A percentile compares a stretch with the other conserved stretches of the same genome.
phyloP scores from a whole-genome alignment of 495 filamentous ascomycete genomes.

The Neurospora terricola region DNA sequence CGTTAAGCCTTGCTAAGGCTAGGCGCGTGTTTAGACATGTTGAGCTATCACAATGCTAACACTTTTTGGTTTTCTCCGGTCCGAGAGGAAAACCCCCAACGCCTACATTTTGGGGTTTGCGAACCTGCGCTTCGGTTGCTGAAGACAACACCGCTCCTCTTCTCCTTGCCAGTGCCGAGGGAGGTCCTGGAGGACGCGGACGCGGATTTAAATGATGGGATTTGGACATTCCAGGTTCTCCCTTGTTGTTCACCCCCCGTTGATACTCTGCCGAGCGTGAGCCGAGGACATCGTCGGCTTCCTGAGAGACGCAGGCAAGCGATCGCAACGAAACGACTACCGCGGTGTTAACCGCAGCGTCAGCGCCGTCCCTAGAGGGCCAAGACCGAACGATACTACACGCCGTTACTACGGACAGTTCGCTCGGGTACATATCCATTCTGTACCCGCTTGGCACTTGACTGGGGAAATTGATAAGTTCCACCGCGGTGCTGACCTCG shows the following conservation, averaged over 20 bases:
- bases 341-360: not conserved
- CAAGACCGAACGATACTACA: not conserved
- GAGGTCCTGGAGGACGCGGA: not conserved
- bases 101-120: not conserved
- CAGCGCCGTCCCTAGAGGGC: not conserved
- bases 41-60: not conserved
- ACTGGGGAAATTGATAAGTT: not conserved
- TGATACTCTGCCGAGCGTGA: not conserved
- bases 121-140: not conserved
- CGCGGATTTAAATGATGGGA: not conserved
- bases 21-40: not conserved
- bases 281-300: not conserved
- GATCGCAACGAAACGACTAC: not conserved
- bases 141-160: not conserved
- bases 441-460: not conserved
- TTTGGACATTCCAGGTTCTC: not conserved
- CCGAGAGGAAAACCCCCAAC: not conserved
- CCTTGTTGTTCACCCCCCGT: not conserved
- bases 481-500: not conserved
- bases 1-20: not conserved
- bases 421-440: not conserved
- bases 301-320: not conserved
- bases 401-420: not conserved
- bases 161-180: not conserved
- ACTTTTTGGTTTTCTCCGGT: not conserved